These are phyloP conservation scores for Suhomyces taliae DNA, from an alignment of 1,139 yeast genomes.

Conservation along the genomic window DNA sequence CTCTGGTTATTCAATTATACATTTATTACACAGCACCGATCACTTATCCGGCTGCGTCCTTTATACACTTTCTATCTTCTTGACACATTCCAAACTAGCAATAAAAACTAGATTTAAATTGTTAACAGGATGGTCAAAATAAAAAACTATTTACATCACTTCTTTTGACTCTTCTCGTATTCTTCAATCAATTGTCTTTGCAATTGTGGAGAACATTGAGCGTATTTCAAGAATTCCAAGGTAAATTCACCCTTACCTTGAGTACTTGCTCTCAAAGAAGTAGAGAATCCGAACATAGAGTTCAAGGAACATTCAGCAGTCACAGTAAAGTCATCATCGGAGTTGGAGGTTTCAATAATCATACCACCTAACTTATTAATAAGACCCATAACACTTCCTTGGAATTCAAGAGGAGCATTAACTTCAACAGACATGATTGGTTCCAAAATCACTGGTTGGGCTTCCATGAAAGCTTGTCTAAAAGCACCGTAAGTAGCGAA, in stretches of 20 bases:
- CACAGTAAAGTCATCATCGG: constrained; percentile 90
- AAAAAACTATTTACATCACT: not conserved
- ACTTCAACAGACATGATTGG: constrained; percentile 95
- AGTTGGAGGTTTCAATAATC: constrained; percentile 91
- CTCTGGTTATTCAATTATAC: no score
- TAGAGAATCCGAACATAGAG: constrained; percentile 94
- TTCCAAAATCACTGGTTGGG: constrained; percentile 87
- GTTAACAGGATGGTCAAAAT: no score
- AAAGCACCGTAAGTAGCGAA: constrained; percentile 92
- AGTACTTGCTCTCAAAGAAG: constrained; percentile 91
- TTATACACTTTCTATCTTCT: no score
- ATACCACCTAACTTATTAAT: constrained; percentile 91
- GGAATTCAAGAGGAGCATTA: constrained; percentile 95
- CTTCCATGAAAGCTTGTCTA: constrained; percentile 81
- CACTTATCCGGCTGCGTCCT: no score
- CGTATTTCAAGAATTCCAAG: constrained; percentile 88
- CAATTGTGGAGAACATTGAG: constrained; percentile 87
- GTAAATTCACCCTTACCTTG: constrained; percentile 99
- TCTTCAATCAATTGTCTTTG: constrained; percentile 90
- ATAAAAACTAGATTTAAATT: no score
- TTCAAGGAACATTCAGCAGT: constrained; percentile 94
- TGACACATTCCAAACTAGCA: no score
- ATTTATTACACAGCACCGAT: no score
- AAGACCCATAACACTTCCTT: constrained; percentile 88
- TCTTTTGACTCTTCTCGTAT: constrained; percentile 44